Evolutionary conservation across 495 filamentous ascomycete genomes (phyloP).

Genomic region (Aspergillus sclerotioniger): DNA sequence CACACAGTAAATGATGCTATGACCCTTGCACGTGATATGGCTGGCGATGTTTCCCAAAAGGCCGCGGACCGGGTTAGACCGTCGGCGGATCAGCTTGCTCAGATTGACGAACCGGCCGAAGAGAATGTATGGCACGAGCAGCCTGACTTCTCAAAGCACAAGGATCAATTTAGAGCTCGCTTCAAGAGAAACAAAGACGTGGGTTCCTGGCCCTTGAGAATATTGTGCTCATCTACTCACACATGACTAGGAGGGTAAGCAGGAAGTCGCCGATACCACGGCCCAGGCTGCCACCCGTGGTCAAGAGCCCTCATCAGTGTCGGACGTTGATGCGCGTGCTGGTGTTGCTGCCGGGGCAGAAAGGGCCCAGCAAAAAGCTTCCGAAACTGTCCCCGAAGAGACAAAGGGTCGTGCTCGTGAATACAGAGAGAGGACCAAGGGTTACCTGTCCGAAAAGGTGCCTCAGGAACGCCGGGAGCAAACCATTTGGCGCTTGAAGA

Average conservation of each 20-base stretch:
- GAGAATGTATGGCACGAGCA: constrained; percentile 94
- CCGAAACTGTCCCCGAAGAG: constrained; percentile 45
- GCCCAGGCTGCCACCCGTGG: constrained; percentile 47
- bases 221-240: constrained; percentile 10
- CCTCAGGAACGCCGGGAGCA: constrained; percentile 94
- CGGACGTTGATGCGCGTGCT: constrained; percentile 52
- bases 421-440: constrained; percentile 50
- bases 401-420: constrained; percentile 28
- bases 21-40: constrained; percentile 81
- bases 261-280: constrained; percentile 56
- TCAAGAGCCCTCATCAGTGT: constrained; percentile 40
- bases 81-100: constrained; percentile 67
- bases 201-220: constrained; percentile 14
- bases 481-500: constrained; percentile 89
- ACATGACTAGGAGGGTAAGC: constrained; percentile 19
- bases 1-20: constrained; percentile 78
- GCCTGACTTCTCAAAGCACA: constrained; percentile 63
- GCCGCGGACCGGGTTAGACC: constrained; percentile 79
- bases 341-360: constrained; percentile 50
- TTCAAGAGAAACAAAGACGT: constrained; percentile 63
- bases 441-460: constrained; percentile 79
- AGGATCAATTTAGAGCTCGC: constrained; percentile 66
- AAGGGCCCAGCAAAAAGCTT: constrained; percentile 49
- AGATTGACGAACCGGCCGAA: constrained; percentile 79
- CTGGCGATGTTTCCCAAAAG: constrained; percentile 82